phyloP scores from a whole-genome alignment of 2,329 filamentous ascomycete species.

The Plectosphaerella plurivora region DNA sequence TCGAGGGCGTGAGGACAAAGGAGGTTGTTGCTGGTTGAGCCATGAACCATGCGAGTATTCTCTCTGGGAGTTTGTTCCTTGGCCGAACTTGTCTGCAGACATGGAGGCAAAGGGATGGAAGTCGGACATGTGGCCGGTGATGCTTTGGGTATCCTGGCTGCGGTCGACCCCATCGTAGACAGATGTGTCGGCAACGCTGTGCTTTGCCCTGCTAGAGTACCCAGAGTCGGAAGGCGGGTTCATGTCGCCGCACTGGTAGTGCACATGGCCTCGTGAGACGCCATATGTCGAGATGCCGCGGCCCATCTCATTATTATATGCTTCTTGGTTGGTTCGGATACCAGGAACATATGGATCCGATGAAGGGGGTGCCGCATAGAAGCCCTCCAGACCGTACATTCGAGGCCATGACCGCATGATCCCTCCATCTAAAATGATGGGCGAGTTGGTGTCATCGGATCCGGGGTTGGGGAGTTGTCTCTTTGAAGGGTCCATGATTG shows the following conservation, averaged over 20 bases:
- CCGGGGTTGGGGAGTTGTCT: no score
- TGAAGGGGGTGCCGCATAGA: no score
- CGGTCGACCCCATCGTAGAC: constrained; percentile 36
- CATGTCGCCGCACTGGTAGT: background rate
- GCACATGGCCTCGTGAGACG: background rate
- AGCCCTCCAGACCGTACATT: no score
- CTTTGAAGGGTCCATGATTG: no score
- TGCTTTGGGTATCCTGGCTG: constrained; percentile 31
- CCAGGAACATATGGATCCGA: no score
- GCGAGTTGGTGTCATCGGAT: no score
- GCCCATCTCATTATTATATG: no score
- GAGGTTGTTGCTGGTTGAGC: background rate
- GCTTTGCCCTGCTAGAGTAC: constrained; percentile 37
- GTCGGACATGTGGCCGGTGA: constrained; percentile 28
- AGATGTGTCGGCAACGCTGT: constrained; percentile 38
- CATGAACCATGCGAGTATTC: background rate
- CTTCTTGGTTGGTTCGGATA: no score
- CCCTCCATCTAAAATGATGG: no score
- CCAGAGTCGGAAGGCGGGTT: constrained; percentile 36
- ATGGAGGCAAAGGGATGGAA: constrained; percentile 13
- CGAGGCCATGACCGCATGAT: no score
- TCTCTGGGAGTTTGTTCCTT: background rate
- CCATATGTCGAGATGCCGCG: background rate
- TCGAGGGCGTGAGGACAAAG: constrained; percentile 2
- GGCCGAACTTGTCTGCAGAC: background rate